Base-by-base conservation (phyloP, 495 filamentous ascomycete genomes). In the Podospora sp. region DNA sequence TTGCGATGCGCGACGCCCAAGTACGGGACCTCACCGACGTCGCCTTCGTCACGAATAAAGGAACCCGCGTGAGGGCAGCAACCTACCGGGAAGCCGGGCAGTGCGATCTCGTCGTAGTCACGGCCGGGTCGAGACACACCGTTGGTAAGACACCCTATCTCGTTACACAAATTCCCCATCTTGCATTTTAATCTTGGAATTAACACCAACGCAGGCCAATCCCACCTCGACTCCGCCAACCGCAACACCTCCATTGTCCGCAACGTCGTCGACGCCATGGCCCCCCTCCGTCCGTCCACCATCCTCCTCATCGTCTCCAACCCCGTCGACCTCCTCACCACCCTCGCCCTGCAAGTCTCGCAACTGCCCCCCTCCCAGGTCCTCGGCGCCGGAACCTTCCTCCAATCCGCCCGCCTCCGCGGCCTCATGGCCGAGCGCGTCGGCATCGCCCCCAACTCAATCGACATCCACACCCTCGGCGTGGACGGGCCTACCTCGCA, bases 261-360 rank as follows among this genome's bases (percentile, higher is more conserved):
- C 21, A 76, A 65, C 46, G 73, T 81, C 20, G 62, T 83, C 36
- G 67, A 60, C 1, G 60, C 63, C 8, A 79, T 83, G 75, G 68
- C 69, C 35, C 81, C 82, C 2, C 75, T 84, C 66, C 58, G 68
- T 21, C 56, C 69, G 3, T 63, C 79, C 57, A 70, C 79, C 8
- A 75, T 84, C 27, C 61, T 84, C 0, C 73, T 84, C 0, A 64
- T 83, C 14, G 81, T 83, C 3, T 73, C 82, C 9, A 83, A 84
- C 72, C 82, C 82, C 0, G 80, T 84, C 55, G 82, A 84, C 69
- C 71, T 83, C 1, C 70, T 83, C n/a, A 83, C 82, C 16, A 72
- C 75, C 24, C 70, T 81, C 20, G 79, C 77, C 0, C 73, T 73
- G 20, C 67, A 76, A 55, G 49, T 80, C 3, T 75, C 74, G 1